These are phyloP conservation scores for Echites panduratus DNA, from an alignment of 257 asterid genomes.

Conservation along the genomic window DNA sequence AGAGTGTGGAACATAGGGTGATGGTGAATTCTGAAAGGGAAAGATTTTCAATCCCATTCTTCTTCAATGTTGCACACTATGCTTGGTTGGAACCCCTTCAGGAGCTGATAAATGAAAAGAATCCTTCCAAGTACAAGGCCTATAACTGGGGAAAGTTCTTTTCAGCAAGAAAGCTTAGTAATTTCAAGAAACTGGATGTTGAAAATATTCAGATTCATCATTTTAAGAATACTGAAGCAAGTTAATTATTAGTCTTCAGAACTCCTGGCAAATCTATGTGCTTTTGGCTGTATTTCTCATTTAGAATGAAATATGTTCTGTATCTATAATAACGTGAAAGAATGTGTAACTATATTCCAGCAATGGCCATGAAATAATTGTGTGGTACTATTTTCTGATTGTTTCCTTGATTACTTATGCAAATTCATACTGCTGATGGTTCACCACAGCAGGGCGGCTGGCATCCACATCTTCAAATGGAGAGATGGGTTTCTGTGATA, in stretches of 20 bases:
- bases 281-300: background rate
- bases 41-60: slow-evolving; percentile 62
- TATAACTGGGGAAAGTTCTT: slow-evolving; percentile 67
- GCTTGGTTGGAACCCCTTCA: slow-evolving; percentile 54
- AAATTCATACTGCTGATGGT: background rate
- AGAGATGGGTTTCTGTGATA: too few species aligned
- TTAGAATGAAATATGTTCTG: background rate
- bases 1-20: slow-evolving; percentile 78
- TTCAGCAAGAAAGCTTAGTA: slow-evolving; percentile 40
- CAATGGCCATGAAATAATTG: background rate
- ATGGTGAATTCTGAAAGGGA: slow-evolving; percentile 48
- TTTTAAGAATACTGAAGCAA: slow-evolving; percentile 29
- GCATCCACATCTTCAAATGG: too few species aligned
- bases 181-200: slow-evolving; percentile 51
- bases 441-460: background rate
- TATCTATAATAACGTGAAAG: background rate
- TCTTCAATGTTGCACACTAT: slow-evolving; percentile 53
- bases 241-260: too few species aligned
- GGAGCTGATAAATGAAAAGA: slow-evolving; percentile 33
- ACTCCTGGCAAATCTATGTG: too few species aligned
- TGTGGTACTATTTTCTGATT: background rate
- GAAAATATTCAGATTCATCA: slow-evolving; percentile 63
- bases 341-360: background rate
- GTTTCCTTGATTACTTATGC: background rate
- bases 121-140: slow-evolving; percentile 47